Evolutionary conservation across 2,329 filamentous ascomycete species (phyloP), one percentile per base, ranked within the genome.

Genomic region (Talaromyces islandicus): DNA sequence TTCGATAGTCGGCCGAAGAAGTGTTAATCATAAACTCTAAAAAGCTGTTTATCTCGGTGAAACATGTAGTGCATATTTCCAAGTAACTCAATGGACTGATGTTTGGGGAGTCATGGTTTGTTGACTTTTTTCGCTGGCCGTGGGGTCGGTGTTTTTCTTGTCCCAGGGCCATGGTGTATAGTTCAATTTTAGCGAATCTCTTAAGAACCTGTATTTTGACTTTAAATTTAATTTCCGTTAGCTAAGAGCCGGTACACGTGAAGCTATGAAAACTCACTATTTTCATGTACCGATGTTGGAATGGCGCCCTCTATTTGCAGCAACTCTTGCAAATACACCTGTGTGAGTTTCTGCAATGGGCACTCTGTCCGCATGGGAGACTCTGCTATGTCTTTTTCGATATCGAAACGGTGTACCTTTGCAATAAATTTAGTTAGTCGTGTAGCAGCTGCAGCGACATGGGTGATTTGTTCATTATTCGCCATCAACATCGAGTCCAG

Each of bases 1-100:
- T 52, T 35, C 21, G 30, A n/a, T 21, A 60, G 14, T 60, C 58
- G 24, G 32, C 25, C 2, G 11, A 9, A 17, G 58, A 24, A 30
- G 14, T 30, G 19, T 53, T 52, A 43, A 57, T 14, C 11, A 53
- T 52, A 27, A 56, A 60, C n/a, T 60, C 46, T 38, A 60, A 25
- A 4, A 60, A 21, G 12, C 21, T 29, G 46, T 48, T 57, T 29
- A 60, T 60, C 6, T 57, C 58, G 0, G 48, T 12, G 32, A 55
- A 25, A 27, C 54, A 60, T 9, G 48, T 14, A 3, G 48, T 7
- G 21, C 53, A 57, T 14, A 53, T 53, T 7, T 60, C 24, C 19
- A 57, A 7, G 9, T 57, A 60, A 17, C 27, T 56, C 7, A 25
- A 12, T 19, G 54, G 30, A 21, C 54, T 56, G 46, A 54, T 29